These are phyloP conservation scores for Aspergillus haitiensis DNA, from an alignment of 495 filamentous ascomycete genomes.

Conservation along the genomic window DNA sequence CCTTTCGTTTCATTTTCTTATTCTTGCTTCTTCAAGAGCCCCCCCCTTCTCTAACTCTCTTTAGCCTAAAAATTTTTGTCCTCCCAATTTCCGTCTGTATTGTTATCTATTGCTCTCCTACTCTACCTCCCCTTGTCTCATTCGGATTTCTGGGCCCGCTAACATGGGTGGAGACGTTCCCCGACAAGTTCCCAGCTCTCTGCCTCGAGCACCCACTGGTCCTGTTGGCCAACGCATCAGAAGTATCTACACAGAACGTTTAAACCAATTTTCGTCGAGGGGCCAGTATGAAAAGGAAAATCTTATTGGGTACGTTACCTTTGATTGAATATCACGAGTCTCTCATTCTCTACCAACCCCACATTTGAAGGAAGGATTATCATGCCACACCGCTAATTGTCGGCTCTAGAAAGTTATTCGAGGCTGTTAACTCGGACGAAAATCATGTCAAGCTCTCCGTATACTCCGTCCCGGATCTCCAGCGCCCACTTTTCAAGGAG, in stretches of 20 bases:
- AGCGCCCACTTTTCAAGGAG: constrained; percentile 85
- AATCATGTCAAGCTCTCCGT: constrained; percentile 82
- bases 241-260: constrained; percentile 81
- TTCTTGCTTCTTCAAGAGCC: constrained; percentile 6
- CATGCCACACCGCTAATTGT: neutral
- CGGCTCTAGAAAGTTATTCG: constrained; percentile 65
- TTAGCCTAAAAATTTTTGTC: neutral
- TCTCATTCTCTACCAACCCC: neutral
- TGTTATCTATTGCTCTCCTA: constrained; percentile 6
- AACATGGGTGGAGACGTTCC: constrained; percentile 52
- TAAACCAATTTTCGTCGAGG: constrained; percentile 71
- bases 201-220: constrained; percentile 58
- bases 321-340: neutral
- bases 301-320: constrained; percentile 58
- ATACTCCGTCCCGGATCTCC: constrained; percentile 76
- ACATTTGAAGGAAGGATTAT: neutral
- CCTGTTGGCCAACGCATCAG: constrained; percentile 83
- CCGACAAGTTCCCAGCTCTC: constrained; percentile 43
- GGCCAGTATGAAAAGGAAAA: constrained; percentile 83
- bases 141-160: constrained; percentile 11
- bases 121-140: constrained; percentile 1
- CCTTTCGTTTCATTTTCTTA: constrained; percentile 6
- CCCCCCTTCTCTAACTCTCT: neutral
- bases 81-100: constrained; percentile 13
- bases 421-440: constrained; percentile 68